Conservation (phyloP, 306 rosid species). For the Glycine latifolia region DNA sequence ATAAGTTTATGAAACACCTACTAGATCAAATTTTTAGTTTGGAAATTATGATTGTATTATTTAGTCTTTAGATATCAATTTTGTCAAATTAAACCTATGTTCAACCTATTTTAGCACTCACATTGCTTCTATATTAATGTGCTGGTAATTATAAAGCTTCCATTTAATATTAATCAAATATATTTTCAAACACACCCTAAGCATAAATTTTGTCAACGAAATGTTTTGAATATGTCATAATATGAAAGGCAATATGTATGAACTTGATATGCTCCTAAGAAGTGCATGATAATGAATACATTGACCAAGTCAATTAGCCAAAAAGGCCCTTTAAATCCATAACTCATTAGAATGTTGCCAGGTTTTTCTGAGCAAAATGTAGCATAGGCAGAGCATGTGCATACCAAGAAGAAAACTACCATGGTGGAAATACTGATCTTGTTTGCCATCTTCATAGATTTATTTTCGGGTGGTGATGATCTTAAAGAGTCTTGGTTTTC, state of each 20-base stretch:
- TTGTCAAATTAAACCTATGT: no score
- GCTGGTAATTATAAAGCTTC: background rate
- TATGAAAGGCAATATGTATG: background rate
- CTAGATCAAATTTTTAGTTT: no score
- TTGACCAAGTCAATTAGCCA: conserved; percentile 71
- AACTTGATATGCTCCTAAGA: conserved; percentile 78
- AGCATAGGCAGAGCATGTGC: conserved; percentile 62
- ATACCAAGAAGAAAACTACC: conserved; percentile 54
- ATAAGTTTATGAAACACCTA: no score
- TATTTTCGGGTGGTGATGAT: conserved; percentile 71
- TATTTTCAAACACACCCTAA: background rate
- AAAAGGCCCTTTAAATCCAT: conserved; percentile 60
- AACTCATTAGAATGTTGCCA: conserved; percentile 63
- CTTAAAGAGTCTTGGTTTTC: conserved; percentile 63
- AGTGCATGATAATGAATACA: conserved; percentile 62
- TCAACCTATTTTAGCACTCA: no score
- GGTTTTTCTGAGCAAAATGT: conserved; percentile 67
- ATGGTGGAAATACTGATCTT: conserved; percentile 52
- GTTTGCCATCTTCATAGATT: conserved; percentile 69
- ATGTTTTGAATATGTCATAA: background rate
- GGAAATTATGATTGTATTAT: no score
- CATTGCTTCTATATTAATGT: no score
- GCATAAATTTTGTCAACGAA: background rate
- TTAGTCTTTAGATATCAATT: no score
- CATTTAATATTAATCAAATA: background rate